These are phyloP conservation scores for Echium plantagineum DNA, from an alignment of 257 asterid species.

Conservation along the genomic window DNA sequence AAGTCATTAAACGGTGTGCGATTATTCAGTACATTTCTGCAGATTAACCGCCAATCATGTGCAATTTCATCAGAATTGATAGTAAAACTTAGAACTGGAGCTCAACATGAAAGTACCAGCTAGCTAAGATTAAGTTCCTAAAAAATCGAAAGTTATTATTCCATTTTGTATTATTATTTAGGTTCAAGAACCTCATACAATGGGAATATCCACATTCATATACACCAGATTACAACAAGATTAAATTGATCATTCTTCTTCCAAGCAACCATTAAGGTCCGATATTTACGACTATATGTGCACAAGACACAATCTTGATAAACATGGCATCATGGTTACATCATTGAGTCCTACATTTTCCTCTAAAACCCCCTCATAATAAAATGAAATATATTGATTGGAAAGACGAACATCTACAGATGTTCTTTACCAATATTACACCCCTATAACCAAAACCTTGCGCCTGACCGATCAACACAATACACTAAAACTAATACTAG, in stretches of 20 bases:
- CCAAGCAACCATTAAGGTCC: no score
- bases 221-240: no score
- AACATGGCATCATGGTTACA: background rate
- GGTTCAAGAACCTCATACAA: background rate
- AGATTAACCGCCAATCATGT: background rate
- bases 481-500: background rate
- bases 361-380: background rate
- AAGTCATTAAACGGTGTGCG: no score
- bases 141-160: background rate
- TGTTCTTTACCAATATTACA: no score
- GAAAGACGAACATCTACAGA: no score
- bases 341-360: background rate
- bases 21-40: background rate
- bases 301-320: background rate
- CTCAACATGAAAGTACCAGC: no score
- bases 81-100: background rate
- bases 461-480: no score
- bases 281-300: background rate
- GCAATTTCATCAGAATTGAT: background rate
- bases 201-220: background rate
- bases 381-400: no score
- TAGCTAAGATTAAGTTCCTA: no score
- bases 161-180: background rate
- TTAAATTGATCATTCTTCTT: no score
- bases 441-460: no score